Base-by-base conservation (phyloP, 176 grass and related monocot species). In the Oryza longistaminata region DNA sequence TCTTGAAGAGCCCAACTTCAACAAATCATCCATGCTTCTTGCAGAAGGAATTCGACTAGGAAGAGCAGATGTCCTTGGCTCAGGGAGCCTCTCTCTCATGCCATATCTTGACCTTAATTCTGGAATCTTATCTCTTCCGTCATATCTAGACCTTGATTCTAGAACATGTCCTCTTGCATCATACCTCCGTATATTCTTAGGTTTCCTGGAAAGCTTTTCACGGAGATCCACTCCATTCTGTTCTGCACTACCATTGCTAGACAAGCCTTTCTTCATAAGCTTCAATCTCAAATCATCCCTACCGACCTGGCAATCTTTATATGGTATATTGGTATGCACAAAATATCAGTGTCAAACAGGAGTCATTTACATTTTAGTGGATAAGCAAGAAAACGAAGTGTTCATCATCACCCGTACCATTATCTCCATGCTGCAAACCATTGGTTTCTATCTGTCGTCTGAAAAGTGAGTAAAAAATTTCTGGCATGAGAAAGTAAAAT, bases 211-310 rank as follows among this genome's bases (percentile, higher is more conserved):
- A 86, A 95, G 88, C 64, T 88, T 95, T 90, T 95, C 90, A 76
- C 93, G 90, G 31, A 95, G 90, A 74, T 95, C 93, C 78, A 85
- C 80, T 53, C 71, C 79, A 69, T 89, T 78, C 37, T 79, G 89
- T 82, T 86, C 65, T 64, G 69, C 11, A 70, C 44, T 81, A 85
- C 67, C 31, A 84, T 88, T 85, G 81, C 80, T 85, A 74, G 84
- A 74, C 75, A 86, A 46, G 80, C 88, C 78, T 92, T 90, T 92
- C 75, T 85, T 87, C 73, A 92, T 84, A 87, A 95, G 93, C 85
- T 95, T 95, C 73, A 92, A 64, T 88, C 93, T 92, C 78, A 95
- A 82, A 85, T 95, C 93, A 87, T 88, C 68, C 75, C 70, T 86
- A 35, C 83, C 86, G 71, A 92, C 70, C 72, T 72, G 86, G 29